These are phyloP conservation scores for Parasitella parasitica DNA, from an alignment of 371 early-diverging fungal species.

Conservation along the genomic window DNA sequence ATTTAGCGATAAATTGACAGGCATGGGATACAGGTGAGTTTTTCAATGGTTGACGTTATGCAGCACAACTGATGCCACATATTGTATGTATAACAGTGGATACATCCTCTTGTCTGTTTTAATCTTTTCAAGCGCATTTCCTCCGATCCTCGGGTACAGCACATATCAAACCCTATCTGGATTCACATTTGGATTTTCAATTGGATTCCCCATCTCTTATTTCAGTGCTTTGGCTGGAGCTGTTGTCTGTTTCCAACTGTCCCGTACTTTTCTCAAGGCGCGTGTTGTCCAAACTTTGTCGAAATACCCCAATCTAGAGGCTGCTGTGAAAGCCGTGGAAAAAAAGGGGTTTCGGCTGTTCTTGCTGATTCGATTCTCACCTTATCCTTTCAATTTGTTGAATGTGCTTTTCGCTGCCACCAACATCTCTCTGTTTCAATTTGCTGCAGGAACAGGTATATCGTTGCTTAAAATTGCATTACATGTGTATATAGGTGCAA, in stretches of 20 bases:
- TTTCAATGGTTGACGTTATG: neutral
- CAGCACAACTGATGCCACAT: neutral
- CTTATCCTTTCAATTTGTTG: conserved; percentile 77
- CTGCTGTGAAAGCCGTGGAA: conserved; percentile 65
- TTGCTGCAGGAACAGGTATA: conserved; percentile 61
- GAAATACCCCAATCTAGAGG: conserved; percentile 55
- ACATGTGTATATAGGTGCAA: conserved; percentile 77
- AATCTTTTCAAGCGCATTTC: conserved; percentile 63
- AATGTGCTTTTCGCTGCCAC: conserved; percentile 70
- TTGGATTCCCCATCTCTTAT: conserved; percentile 63
- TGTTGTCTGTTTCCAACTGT: conserved; percentile 59
- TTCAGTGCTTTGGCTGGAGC: conserved; percentile 59
- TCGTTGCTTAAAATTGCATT: conserved; percentile 64
- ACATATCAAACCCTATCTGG: conserved; percentile 66
- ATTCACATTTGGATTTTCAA: conserved; percentile 63
- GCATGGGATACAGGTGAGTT: conserved; percentile 37
- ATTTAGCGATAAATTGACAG: conserved; percentile 27
- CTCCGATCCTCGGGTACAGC: conserved; percentile 69
- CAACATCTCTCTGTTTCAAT: conserved; percentile 56
- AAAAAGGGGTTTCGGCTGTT: conserved; percentile 69
- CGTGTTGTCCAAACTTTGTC: conserved; percentile 53
- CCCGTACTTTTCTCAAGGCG: conserved; percentile 52
- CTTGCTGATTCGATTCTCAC: conserved; percentile 70
- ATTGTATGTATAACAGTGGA: conserved; percentile 23
- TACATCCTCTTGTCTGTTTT: conserved; percentile 38